Evolutionary conservation across 768 basidiomycete species (phyloP).

Genomic region (Pulveroboletus sp.): DNA sequence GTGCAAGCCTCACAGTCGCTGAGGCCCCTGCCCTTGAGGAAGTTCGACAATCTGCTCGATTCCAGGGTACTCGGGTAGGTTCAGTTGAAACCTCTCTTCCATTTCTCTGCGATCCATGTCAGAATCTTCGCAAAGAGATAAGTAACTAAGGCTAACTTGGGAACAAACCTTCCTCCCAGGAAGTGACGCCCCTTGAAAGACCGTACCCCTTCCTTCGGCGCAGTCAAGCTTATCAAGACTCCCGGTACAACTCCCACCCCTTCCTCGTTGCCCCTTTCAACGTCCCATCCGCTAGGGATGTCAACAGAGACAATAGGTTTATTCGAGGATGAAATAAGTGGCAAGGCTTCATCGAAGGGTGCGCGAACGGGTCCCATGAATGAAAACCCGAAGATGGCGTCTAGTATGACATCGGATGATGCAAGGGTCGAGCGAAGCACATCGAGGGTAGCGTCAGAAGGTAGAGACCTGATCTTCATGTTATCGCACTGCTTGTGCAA

Average conservation of each 20-base stretch:
- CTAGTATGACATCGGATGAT: slow-evolving; percentile 78
- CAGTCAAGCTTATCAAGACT: slow-evolving; percentile 86
- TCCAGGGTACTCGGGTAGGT: slow-evolving; percentile 79
- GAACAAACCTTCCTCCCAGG: slow-evolving; percentile 89
- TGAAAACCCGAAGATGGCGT: slow-evolving; percentile 97
- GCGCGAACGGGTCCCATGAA: slow-evolving; percentile 87
- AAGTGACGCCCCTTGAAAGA: slow-evolving; percentile 81
- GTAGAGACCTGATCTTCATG: slow-evolving; percentile 74
- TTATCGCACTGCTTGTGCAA: slow-evolving; percentile 85
- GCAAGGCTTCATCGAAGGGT: slow-evolving; percentile 79
- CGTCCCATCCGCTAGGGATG: slow-evolving; percentile 96
- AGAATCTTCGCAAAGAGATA: not conserved
- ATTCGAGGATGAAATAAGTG: slow-evolving; percentile 53
- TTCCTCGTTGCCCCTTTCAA: slow-evolving; percentile 66
- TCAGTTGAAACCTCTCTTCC: slow-evolving; percentile 69
- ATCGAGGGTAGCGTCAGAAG: slow-evolving; percentile 42
- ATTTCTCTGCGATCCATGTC: slow-evolving; percentile 45
- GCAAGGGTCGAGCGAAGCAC: slow-evolving; percentile 47
- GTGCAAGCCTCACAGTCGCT: slow-evolving; percentile 3
- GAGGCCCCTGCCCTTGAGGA: slow-evolving; percentile 7
- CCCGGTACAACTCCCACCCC: slow-evolving; percentile 61
- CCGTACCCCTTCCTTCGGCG: slow-evolving; percentile 85
- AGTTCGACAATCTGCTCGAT: slow-evolving; percentile 84
- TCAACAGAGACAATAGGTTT: slow-evolving; percentile 92
- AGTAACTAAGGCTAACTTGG: slow-evolving; percentile 52